Conservation (phyloP, 352 stramenopile species). For the Pythium oligandrum region DNA sequence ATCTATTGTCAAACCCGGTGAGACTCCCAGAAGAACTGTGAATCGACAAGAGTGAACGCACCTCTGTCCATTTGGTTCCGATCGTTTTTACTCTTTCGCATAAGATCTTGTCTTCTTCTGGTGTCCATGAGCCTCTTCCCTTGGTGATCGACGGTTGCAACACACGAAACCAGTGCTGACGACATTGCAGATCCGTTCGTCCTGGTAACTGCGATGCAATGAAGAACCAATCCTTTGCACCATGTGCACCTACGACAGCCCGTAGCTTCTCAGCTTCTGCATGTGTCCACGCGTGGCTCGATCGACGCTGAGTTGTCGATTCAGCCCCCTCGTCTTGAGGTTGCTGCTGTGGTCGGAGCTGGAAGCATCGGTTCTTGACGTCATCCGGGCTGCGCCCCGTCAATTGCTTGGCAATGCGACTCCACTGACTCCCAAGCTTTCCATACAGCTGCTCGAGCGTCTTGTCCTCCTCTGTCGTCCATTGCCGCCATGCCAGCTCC, state of each 20-base stretch:
- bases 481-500: constrained; percentile 21
- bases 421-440: constrained; percentile 29
- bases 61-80: constrained; percentile 55
- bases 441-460: constrained; percentile 30
- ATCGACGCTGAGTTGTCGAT: neutral
- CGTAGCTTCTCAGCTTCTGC: constrained; percentile 36
- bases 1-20: constrained; percentile 28
- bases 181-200: constrained; percentile 68
- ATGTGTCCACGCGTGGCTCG: constrained; percentile 17
- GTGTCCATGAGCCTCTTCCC: constrained; percentile 51
- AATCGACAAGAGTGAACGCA: constrained; percentile 11
- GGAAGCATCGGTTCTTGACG: constrained; percentile 52
- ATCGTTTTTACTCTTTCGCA: constrained; percentile 35
- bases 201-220: constrained; percentile 64
- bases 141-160: constrained; percentile 46
- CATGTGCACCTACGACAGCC: constrained; percentile 34
- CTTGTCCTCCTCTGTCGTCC: constrained; percentile 43
- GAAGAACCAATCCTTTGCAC: constrained; percentile 65
- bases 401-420: constrained; percentile 26
- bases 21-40: neutral
- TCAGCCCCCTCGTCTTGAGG: neutral
- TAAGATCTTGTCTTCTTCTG: constrained; percentile 41
- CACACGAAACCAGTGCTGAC: constrained; percentile 73
- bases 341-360: constrained; percentile 2
- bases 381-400: constrained; percentile 36